Evolutionary conservation across 331 rosid species (phyloP).

Genomic region (Quercus phellos): DNA sequence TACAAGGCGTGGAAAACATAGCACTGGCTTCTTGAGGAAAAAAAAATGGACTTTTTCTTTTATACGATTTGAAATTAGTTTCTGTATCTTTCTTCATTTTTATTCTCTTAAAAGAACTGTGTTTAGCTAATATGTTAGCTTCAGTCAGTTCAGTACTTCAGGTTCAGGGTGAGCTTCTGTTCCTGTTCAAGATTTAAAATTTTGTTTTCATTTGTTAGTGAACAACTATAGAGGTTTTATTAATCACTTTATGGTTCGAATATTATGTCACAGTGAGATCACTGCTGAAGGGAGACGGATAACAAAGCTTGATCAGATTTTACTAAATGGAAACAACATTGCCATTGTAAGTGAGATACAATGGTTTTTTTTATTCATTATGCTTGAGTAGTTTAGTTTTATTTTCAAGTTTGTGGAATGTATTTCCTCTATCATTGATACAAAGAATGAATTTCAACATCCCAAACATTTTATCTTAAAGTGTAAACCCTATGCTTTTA

Average conservation of each 20-base stretch:
- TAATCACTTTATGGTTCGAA: background rate
- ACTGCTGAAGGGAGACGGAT: conserved; percentile 95
- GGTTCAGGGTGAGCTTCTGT: background rate
- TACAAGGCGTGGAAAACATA: too few relatives aligned
- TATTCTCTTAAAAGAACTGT: background rate
- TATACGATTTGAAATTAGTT: too few relatives aligned
- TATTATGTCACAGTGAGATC: conserved; percentile 58
- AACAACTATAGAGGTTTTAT: background rate
- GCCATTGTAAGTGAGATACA: conserved; percentile 71
- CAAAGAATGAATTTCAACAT: background rate
- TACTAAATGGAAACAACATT: conserved; percentile 93
- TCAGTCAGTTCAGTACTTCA: background rate
- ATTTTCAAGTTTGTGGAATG: background rate
- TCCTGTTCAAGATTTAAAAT: background rate
- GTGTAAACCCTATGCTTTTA: background rate
- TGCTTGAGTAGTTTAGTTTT: background rate
- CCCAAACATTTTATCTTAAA: background rate
- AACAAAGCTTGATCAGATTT: conserved; percentile 93
- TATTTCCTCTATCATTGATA: background rate
- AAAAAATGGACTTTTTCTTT: too few relatives aligned
- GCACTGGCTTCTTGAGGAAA: too few relatives aligned
- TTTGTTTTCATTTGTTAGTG: background rate
- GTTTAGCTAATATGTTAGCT: background rate
- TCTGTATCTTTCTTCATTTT: too few relatives aligned
- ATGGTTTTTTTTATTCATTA: background rate